Conservation (phyloP, 2,329 filamentous ascomycete genomes). For the Colletotrichum australisinense region DNA sequence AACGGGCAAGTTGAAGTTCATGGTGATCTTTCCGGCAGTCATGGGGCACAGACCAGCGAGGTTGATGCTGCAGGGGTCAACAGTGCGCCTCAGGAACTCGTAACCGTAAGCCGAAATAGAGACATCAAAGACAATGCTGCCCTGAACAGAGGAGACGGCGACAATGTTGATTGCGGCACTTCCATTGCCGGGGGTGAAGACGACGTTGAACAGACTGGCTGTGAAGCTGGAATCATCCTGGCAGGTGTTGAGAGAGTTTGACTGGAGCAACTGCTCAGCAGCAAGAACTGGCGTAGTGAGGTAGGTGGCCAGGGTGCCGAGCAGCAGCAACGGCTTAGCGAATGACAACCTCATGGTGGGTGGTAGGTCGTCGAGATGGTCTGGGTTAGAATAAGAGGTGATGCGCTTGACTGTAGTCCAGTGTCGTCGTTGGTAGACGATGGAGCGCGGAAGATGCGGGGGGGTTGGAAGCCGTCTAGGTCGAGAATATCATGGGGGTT, state of each 20-base stretch:
- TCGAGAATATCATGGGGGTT: slow-evolving; percentile 23
- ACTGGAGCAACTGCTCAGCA: slow-evolving; percentile 77
- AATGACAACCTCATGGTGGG: slow-evolving; percentile 60
- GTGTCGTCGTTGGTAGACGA: slow-evolving; percentile 3
- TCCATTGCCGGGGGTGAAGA: slow-evolving; percentile 80
- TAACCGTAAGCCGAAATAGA: slow-evolving; percentile 86
- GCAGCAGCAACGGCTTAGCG: slow-evolving; percentile 56
- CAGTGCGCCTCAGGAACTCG: slow-evolving; percentile 70
- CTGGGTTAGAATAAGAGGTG: not conserved
- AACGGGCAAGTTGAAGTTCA: slow-evolving; percentile 77
- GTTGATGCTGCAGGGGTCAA: slow-evolving; percentile 81
- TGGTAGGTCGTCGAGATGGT: slow-evolving; percentile 16
- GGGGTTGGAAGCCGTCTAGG: slow-evolving; percentile 21
- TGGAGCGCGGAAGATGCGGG: slow-evolving; percentile 6
- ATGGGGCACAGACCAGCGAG: slow-evolving; percentile 89
- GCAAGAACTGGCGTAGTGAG: slow-evolving; percentile 56
- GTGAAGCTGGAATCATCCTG: slow-evolving; percentile 87
- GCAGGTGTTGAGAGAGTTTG: slow-evolving; percentile 86
- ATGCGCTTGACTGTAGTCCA: not conserved
- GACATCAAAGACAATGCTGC: slow-evolving; percentile 83
- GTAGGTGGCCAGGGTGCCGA: slow-evolving; percentile 57
- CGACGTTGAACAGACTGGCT: slow-evolving; percentile 88
- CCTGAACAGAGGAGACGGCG: slow-evolving; percentile 84
- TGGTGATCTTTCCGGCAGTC: slow-evolving; percentile 83
- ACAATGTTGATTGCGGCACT: slow-evolving; percentile 80